Evolutionary conservation across 139 green algal genomes (phyloP).

Genomic region (Diplosphaera chodatii): DNA sequence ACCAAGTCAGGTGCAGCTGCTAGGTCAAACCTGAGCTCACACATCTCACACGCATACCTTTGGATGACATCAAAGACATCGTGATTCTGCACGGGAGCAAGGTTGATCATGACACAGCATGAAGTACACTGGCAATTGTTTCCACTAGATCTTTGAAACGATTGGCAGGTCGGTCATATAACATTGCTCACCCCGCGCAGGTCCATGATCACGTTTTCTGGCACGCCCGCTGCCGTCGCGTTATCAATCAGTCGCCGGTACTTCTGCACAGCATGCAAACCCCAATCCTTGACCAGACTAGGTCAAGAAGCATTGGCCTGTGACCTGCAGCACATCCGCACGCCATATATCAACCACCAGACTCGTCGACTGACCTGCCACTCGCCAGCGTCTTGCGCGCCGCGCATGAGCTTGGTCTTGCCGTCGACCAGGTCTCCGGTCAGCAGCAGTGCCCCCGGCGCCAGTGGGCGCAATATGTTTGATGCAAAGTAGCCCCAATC

Average conservation of each 20-base stretch:
- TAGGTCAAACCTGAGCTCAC: no score
- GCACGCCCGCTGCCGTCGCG: slow-evolving; percentile 14
- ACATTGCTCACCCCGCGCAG: slow-evolving; percentile 36
- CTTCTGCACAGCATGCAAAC: background rate
- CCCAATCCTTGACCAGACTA: no score
- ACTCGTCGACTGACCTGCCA: slow-evolving; percentile 33
- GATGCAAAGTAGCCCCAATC: slow-evolving; percentile 31
- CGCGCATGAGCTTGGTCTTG: slow-evolving; percentile 30
- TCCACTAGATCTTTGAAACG: no score
- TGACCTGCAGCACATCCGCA: no score
- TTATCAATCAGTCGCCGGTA: background rate
- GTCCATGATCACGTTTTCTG: slow-evolving; percentile 37
- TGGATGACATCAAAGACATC: slow-evolving; percentile 55
- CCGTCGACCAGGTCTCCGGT: slow-evolving; percentile 56
- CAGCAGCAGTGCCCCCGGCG: slow-evolving; percentile 29
- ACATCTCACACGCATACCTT: no score
- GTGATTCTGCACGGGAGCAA: slow-evolving; percentile 42
- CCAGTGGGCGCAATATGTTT: slow-evolving; percentile 16
- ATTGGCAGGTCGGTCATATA: no score
- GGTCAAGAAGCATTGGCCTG: no score
- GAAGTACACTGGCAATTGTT: no score
- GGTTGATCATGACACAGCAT: no score
- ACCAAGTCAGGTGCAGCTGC: no score
- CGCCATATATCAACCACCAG: no score
- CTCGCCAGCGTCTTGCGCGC: slow-evolving; percentile 37